Conservation (phyloP, 108 stramenopile genomes). For the Schizochytrium sp. region DNA sequence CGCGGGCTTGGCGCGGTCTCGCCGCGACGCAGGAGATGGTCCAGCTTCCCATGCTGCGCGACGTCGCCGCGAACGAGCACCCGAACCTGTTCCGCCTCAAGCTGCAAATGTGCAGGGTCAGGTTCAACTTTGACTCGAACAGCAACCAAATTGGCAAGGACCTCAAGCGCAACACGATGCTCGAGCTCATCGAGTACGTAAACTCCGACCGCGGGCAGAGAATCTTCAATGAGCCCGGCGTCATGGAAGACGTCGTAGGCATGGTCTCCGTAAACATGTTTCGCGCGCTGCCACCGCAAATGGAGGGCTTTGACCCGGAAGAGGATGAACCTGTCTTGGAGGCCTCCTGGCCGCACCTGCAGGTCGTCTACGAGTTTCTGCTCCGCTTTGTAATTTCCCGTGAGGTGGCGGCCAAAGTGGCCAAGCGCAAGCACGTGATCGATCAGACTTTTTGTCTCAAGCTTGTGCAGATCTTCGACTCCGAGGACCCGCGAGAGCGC, state of each 20-base stretch:
- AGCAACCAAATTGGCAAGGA: slow-evolving; percentile 48
- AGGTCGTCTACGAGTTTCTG: slow-evolving; percentile 98
- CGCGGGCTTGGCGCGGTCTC: too few species aligned
- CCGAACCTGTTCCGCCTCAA: not conserved
- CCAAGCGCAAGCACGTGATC: slow-evolving; percentile 67
- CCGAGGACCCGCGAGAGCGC: slow-evolving; percentile 94
- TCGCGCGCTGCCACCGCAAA: slow-evolving; percentile 87
- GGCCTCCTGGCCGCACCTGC: slow-evolving; percentile 94
- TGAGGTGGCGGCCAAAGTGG: slow-evolving; percentile 95
- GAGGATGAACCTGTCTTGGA: slow-evolving; percentile 98
- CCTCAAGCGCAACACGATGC: slow-evolving; percentile 89
- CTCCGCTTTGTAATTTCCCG: slow-evolving; percentile 87
- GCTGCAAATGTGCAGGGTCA: not conserved
- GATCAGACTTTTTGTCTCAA: slow-evolving; percentile 86
- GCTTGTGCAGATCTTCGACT: slow-evolving; percentile 93
- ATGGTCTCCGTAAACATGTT: slow-evolving; percentile 80
- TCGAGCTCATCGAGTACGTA: slow-evolving; percentile 94
- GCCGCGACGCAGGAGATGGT: slow-evolving; percentile 12
- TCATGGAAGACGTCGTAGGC: slow-evolving; percentile 75
- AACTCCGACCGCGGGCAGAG: slow-evolving; percentile 94
- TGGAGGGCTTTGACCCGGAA: slow-evolving; percentile 97
- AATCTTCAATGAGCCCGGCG: slow-evolving; percentile 81
- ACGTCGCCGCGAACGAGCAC: not conserved
- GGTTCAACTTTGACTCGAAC: slow-evolving; percentile 14
- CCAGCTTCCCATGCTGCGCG: not conserved